These are phyloP conservation scores for Myriosclerotinia duriaeana DNA, from an alignment of 2,329 filamentous ascomycete species.

Conservation along the genomic window DNA sequence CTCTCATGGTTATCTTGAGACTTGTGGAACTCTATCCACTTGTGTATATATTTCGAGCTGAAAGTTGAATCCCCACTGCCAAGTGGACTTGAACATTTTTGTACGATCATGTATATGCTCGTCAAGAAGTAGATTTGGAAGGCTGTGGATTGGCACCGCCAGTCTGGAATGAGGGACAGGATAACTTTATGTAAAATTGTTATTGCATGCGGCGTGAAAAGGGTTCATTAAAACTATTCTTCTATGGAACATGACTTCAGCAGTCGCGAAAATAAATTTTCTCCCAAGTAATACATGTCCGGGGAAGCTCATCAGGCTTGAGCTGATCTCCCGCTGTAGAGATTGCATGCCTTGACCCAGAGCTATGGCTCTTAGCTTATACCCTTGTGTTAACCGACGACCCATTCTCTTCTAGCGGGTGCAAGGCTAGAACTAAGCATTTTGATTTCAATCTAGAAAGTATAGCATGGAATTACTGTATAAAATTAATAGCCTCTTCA, in stretches of 20 bases:
- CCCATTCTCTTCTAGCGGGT: not conserved
- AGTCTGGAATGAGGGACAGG: not conserved
- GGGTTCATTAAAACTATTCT: not conserved
- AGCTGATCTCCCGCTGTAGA: constrained; percentile 4
- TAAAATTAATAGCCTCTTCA: not conserved
- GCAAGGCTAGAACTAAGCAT: not conserved
- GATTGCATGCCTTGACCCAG: not conserved
- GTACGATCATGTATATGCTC: not conserved
- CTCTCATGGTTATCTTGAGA: not conserved
- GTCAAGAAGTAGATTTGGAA: not conserved
- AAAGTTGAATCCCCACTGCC: not conserved
- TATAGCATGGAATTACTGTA: not conserved
- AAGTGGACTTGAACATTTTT: not conserved
- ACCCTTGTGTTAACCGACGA: not conserved
- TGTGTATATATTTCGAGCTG: constrained; percentile 1
- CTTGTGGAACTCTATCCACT: not conserved
- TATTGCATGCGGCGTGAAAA: not conserved
- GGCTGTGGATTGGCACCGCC: not conserved
- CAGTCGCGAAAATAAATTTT: not conserved
- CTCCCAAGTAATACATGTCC: not conserved
- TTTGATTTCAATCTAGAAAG: not conserved
- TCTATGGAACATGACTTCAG: not conserved
- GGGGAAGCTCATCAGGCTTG: not conserved
- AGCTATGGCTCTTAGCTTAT: not conserved
- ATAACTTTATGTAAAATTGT: not conserved